These are phyloP conservation scores for Butyriboletus loyo DNA, from an alignment of 768 basidiomycete genomes.

Conservation along the genomic window DNA sequence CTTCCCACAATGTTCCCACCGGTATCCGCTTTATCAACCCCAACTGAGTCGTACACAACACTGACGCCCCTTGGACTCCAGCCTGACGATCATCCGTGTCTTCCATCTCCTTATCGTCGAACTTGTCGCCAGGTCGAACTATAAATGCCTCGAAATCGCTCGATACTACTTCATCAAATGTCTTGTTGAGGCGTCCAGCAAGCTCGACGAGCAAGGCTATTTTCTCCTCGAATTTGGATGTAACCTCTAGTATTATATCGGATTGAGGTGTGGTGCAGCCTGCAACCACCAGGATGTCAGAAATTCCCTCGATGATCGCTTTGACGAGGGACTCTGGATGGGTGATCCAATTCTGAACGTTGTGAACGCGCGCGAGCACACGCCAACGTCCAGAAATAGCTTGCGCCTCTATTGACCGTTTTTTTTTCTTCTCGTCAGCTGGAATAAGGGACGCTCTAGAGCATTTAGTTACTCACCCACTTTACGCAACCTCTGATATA, in stretches of 20 bases:
- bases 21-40: not conserved
- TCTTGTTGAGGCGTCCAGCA: not conserved
- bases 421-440: not conserved
- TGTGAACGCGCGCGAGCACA: not conserved
- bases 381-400: conserved; percentile 10
- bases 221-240: not conserved
- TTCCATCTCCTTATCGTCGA: not conserved
- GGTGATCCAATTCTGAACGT: not conserved
- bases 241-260: not conserved
- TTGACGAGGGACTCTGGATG: not conserved
- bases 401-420: conserved; percentile 9
- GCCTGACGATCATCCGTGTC: not conserved
- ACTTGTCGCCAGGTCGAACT: not conserved
- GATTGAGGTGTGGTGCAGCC: not conserved
- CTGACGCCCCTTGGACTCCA: not conserved
- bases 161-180: not conserved
- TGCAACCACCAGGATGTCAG: not conserved
- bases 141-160: not conserved
- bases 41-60: not conserved
- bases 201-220: not conserved
- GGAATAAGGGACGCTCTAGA: not conserved
- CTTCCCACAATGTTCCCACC: not conserved
- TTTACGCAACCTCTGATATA: not conserved
- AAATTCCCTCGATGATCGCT: not conserved
- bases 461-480: not conserved